These are phyloP conservation scores for Hanseniaspora osmophila DNA, from an alignment of 805 yeast species.

Conservation along the genomic window DNA sequence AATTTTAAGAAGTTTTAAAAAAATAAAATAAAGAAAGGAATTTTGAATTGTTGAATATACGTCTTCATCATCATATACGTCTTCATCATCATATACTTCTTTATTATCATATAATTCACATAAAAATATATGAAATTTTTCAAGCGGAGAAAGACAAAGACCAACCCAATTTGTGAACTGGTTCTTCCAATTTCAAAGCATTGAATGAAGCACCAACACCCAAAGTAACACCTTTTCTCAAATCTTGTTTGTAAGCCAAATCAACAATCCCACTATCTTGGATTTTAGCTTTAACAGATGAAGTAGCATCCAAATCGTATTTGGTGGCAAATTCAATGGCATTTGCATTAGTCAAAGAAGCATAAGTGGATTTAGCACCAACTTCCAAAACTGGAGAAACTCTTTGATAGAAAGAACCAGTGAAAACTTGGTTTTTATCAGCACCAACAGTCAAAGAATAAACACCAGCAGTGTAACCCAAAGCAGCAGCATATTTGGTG, in stretches of 20 bases:
- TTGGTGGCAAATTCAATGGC: slow-evolving; percentile 94
- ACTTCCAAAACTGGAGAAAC: slow-evolving; percentile 85
- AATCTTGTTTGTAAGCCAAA: slow-evolving; percentile 82
- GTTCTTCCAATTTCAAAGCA: slow-evolving; percentile 87
- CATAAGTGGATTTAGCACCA: slow-evolving; percentile 96
- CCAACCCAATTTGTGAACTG: slow-evolving; percentile 96
- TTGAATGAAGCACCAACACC: slow-evolving; percentile 96
- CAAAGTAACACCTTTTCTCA: slow-evolving; percentile 90
- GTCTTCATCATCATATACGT: too few relatives aligned
- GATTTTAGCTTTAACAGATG: slow-evolving; percentile 92
- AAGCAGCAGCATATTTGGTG: slow-evolving; percentile 84
- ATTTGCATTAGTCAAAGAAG: slow-evolving; percentile 54
- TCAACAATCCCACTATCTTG: slow-evolving; percentile 93
- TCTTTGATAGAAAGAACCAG: slow-evolving; percentile 95
- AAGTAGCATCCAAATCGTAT: slow-evolving; percentile 74
- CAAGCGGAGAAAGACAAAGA: slow-evolving; percentile 88
- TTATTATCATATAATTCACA: too few relatives aligned
- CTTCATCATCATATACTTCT: too few relatives aligned
- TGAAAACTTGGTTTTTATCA: slow-evolving; percentile 73
- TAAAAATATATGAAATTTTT: too few relatives aligned
- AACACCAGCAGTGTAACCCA: slow-evolving; percentile 81
- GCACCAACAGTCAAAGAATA: slow-evolving; percentile 64
- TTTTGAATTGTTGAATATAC: too few relatives aligned
- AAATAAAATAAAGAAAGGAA: not conserved
- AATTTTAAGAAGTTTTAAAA: not conserved